Evolutionary conservation across 148 eudicot genomes (phyloP), one percentile per base, ranked within the genome.

Genomic region (Nyssa sinensis): DNA sequence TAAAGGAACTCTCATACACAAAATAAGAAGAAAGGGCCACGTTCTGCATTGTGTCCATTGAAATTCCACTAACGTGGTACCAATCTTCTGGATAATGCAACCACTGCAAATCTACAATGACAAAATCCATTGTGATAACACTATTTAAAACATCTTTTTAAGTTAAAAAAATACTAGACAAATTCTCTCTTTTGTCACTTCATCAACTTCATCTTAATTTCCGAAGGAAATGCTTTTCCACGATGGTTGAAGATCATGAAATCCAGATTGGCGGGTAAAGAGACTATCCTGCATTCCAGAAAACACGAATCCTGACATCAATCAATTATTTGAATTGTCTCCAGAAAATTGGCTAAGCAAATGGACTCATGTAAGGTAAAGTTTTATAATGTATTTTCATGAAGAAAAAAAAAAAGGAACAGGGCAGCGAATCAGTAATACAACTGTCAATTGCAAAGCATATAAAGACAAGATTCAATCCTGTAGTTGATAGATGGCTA

Each of bases 191-290:
- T 11, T 58, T 60, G 27, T 80, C 78, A 83, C 75, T 91, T 89
- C 49, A 93, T 89, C 49, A 93, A 80, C 81, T 91, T 87, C 88
- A 81, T 9, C 35, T 84, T 86, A 17, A 69, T 67, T 39, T 79
- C 87, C 64, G 84, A 30, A 67, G 83, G 81, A 57, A 86, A 82
- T 73, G 84, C 86, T 83, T 85, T 90, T 53, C 97, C 98, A 49
- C 94, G 89, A 21, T 94, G 98, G 75, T 90, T 94, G 85, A 94
- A 94, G 72, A 88, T 89, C 98, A 94, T 90, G 83, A 88, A 94
- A 75, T 90, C 96, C 84, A 92, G 55, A 77, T 92, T 90, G 61
- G 86, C 85, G 11, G 97, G 89, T 44, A 94, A 82, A 21, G 90
- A 81, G 76, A 94, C 93, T 10, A 90, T 80, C 90, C 97, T 94